Conservation (phyloP, 768 basidiomycete species). For the Lyophyllum decastes region DNA sequence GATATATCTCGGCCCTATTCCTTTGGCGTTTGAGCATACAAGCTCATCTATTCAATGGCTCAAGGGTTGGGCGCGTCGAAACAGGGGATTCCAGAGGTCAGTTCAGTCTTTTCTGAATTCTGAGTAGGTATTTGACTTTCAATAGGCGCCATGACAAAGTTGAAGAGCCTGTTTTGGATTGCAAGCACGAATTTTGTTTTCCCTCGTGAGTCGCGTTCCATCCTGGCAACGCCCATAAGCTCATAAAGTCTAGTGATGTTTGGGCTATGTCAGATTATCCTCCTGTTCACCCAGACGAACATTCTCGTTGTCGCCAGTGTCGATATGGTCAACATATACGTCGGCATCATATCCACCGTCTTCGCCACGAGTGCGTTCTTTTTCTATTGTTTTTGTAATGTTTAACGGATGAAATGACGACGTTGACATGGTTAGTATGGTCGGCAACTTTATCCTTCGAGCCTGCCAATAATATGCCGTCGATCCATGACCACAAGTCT, state of each 20-base stretch:
- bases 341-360: not conserved
- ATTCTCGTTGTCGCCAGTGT: not conserved
- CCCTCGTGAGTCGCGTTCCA: not conserved
- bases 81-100: not conserved
- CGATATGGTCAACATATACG: constrained; percentile 2
- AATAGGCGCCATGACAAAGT: no score
- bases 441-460: not conserved
- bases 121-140: no score
- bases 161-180: constrained; percentile 16
- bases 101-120: not conserved
- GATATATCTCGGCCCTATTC: constrained; percentile 1
- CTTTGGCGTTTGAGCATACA: not conserved
- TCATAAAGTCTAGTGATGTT: not conserved
- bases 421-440: not conserved
- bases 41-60: not conserved
- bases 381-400: not conserved
- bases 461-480: not conserved
- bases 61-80: not conserved
- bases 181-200: constrained; percentile 15
- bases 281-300: not conserved
- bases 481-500: not conserved
- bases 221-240: not conserved
- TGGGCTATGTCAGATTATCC: not conserved
- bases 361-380: constrained; percentile 1
- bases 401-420: not conserved